Percentiles rank a stretch among this genome's conserved stretches.
Evolutionary conservation across 345 rosid genomes (phyloP).

Genomic region (Acer saccharum): DNA sequence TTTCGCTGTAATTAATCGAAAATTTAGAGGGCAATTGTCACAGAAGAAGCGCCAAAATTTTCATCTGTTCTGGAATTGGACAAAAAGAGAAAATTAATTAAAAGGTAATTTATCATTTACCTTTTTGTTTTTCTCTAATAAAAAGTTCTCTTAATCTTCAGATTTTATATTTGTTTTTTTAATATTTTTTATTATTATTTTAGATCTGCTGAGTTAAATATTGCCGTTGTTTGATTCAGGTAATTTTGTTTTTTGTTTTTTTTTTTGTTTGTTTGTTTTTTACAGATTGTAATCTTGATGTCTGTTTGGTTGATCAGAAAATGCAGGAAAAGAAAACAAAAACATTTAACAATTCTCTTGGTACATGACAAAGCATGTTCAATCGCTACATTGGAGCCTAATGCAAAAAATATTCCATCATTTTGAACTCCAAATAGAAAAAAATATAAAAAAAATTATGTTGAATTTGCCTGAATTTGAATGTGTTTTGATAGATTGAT

Average conservation of each 20-base stretch:
- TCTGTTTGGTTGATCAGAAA: slow-evolving; percentile 9
- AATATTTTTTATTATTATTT: neutral
- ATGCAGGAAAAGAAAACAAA: neutral
- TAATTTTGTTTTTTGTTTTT: slow-evolving; percentile 12
- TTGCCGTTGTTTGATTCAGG: slow-evolving; percentile 22
- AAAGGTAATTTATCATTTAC: neutral
- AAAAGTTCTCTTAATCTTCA: slow-evolving; percentile 17
- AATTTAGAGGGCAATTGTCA: slow-evolving; percentile 23
- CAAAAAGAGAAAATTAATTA: neutral
- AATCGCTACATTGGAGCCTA: too few species aligned
- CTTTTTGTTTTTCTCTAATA: slow-evolving; percentile 18
- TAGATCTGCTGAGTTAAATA: slow-evolving; percentile 14
- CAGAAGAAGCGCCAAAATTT: slow-evolving; percentile 40
- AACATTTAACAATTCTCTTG: neutral
- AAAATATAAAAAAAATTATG: too few species aligned
- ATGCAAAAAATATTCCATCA: too few species aligned
- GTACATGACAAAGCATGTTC: too few species aligned
- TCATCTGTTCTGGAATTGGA: slow-evolving; percentile 18
- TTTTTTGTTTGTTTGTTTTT: slow-evolving; percentile 4
- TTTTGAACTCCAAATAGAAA: too few species aligned
- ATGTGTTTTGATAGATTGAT: neutral
- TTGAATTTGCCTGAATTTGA: neutral
- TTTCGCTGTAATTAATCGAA: slow-evolving; percentile 18
- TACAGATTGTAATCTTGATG: neutral
- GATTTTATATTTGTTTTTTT: neutral